A percentile compares a stretch with the other conserved stretches of the same genome.
Evolutionary conservation across 2,329 filamentous ascomycete genomes (phyloP).

Genomic region (Aspergillus arachidicola): DNA sequence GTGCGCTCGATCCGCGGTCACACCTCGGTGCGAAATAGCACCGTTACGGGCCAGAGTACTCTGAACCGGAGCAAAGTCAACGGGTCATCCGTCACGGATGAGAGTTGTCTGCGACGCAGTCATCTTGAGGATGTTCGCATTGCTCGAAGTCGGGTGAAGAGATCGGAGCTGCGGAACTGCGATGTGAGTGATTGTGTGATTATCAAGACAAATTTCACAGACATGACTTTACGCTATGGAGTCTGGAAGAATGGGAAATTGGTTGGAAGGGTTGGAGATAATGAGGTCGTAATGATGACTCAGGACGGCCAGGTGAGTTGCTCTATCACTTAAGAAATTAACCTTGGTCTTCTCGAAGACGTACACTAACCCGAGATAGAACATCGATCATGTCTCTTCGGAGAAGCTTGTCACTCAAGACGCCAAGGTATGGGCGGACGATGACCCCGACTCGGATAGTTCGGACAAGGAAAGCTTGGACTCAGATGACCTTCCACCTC

Average conservation of each 20-base stretch:
- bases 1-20: constrained; percentile 13
- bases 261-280: constrained; percentile 21
- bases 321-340: not conserved
- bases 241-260: constrained; percentile 30
- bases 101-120: constrained; percentile 17
- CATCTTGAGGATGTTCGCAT: constrained; percentile 14
- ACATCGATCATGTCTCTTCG: not conserved
- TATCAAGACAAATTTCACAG: constrained; percentile 21
- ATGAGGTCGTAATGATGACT: constrained; percentile 18
- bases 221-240: constrained; percentile 27
- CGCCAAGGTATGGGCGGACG: constrained; percentile 1
- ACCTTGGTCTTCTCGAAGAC: not conserved
- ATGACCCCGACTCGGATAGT: not conserved
- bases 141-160: constrained; percentile 14
- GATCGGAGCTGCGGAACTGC: constrained; percentile 21
- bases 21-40: constrained; percentile 20
- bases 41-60: constrained; percentile 15
- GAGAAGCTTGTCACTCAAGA: constrained; percentile 4
- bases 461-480: constrained; percentile 5
- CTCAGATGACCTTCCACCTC: constrained; percentile 6
- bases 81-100: constrained; percentile 16
- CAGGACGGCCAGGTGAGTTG: constrained; percentile 14
- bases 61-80: constrained; percentile 16
- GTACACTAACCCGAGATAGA: not conserved
- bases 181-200: constrained; percentile 26